Evolutionary conservation across 116 monocot genomes (phyloP).

Genomic region (Phalaenopsis hybrid): DNA sequence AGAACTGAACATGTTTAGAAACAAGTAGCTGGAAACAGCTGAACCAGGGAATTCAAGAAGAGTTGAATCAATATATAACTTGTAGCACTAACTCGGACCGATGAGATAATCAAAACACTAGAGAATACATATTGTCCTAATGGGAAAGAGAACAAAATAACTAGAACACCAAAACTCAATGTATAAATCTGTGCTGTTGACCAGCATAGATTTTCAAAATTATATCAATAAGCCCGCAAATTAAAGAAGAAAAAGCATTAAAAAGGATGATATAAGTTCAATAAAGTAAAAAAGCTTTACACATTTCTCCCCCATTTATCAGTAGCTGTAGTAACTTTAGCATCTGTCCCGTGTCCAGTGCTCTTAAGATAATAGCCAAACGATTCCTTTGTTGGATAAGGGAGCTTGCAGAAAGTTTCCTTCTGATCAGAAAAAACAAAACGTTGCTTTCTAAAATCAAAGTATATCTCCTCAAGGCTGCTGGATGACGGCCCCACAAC

Average conservation of each 20-base stretch:
- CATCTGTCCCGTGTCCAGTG: conserved; percentile 89
- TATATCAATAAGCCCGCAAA: too few species aligned
- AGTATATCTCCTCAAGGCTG: conserved; percentile 68
- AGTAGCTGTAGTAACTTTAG: conserved; percentile 63
- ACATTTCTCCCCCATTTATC: conserved; percentile 97
- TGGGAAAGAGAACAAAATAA: too few species aligned
- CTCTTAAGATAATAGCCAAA: conserved; percentile 80
- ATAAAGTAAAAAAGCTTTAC: conserved; percentile 31
- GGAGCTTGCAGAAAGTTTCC: conserved; percentile 72
- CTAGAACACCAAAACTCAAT: too few species aligned
- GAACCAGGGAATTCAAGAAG: too few species aligned
- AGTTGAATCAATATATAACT: too few species aligned
- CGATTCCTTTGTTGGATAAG: conserved; percentile 86
- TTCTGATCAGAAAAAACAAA: conserved; percentile 67
- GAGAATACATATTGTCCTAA: too few species aligned
- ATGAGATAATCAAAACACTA: too few species aligned
- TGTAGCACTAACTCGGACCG: too few species aligned
- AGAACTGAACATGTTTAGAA: too few species aligned
- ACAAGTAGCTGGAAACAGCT: too few species aligned
- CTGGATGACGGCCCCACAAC: conserved; percentile 30
- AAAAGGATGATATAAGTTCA: neutral
- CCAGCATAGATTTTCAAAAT: too few species aligned
- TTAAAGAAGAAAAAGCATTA: neutral
- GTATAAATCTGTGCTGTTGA: too few species aligned
- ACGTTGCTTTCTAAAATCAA: conserved; percentile 98